These are phyloP conservation scores for Davidsoniella virescens DNA, from an alignment of 2,329 filamentous ascomycete genomes.

Conservation along the genomic window DNA sequence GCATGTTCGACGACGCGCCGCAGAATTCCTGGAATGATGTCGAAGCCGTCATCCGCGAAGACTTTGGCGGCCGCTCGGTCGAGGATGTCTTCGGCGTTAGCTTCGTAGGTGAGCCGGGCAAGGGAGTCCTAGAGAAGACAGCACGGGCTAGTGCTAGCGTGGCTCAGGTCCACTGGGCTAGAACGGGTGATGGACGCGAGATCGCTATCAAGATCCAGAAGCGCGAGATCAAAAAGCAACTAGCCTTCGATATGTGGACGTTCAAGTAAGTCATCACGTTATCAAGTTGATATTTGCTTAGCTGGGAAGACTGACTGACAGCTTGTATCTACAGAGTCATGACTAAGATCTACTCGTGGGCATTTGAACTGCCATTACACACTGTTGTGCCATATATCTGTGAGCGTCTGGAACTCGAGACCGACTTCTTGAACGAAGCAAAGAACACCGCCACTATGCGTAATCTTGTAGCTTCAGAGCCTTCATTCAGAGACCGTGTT, in stretches of 20 bases:
- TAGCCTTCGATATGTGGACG: slow-evolving; percentile 88
- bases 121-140: slow-evolving; percentile 44
- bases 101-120: slow-evolving; percentile 54
- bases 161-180: slow-evolving; percentile 92
- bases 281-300: not conserved
- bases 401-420: slow-evolving; percentile 82
- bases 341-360: slow-evolving; percentile 63
- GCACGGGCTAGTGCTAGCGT: slow-evolving; percentile 72
- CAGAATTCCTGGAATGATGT: slow-evolving; percentile 81
- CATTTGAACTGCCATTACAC: slow-evolving; percentile 89
- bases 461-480: slow-evolving; percentile 56
- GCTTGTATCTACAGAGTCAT: slow-evolving; percentile 41
- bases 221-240: slow-evolving; percentile 77
- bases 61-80: slow-evolving; percentile 67
- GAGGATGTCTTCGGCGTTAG: slow-evolving; percentile 90
- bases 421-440: slow-evolving; percentile 86
- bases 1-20: slow-evolving; percentile 96
- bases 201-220: slow-evolving; percentile 96
- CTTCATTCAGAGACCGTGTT: slow-evolving; percentile 59
- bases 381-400: slow-evolving; percentile 82
- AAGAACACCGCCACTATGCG: slow-evolving; percentile 77
- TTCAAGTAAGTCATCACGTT: slow-evolving; percentile 49
- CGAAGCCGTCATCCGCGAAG: slow-evolving; percentile 68
- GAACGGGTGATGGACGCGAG: slow-evolving; percentile 69
- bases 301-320: not conserved